These are phyloP conservation scores for Apiospora hydei DNA, from an alignment of 2,329 filamentous ascomycete species.

Conservation along the genomic window DNA sequence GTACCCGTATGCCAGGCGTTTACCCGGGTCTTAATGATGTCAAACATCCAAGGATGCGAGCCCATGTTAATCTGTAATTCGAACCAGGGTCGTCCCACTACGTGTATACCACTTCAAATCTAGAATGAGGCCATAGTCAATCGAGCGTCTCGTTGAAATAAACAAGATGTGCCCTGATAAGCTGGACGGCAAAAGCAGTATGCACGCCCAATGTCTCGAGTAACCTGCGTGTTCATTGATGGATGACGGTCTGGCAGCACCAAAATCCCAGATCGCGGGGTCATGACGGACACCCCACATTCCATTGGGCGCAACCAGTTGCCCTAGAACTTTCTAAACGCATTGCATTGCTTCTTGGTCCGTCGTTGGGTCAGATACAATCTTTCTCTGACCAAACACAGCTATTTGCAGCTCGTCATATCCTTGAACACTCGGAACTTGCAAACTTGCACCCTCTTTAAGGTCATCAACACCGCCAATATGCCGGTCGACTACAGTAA, in stretches of 20 bases:
- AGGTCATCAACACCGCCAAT: constrained; percentile 31
- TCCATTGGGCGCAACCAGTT: constrained; percentile 14
- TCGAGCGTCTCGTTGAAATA: background rate
- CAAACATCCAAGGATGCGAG: background rate
- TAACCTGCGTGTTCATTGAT: background rate
- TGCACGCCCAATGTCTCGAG: background rate
- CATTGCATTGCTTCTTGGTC: background rate
- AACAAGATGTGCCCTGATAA: background rate
- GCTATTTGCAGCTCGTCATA: background rate
- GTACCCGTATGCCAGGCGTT: background rate
- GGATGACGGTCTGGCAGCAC: background rate
- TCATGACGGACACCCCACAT: constrained; percentile 18
- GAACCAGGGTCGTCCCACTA: background rate
- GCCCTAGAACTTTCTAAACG: constrained; percentile 17
- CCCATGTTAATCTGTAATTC: background rate
- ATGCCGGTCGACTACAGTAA: constrained; percentile 71
- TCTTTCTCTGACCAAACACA: background rate
- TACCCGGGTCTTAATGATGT: background rate
- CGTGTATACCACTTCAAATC: background rate
- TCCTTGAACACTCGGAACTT: background rate
- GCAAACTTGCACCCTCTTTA: background rate
- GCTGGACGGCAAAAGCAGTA: background rate
- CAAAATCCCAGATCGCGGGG: constrained; percentile 16
- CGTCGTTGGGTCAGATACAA: background rate
- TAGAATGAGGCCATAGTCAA: too few relatives aligned